These are phyloP conservation scores for Trametes villosa DNA, from an alignment of 768 basidiomycete genomes.

Conservation along the genomic window DNA sequence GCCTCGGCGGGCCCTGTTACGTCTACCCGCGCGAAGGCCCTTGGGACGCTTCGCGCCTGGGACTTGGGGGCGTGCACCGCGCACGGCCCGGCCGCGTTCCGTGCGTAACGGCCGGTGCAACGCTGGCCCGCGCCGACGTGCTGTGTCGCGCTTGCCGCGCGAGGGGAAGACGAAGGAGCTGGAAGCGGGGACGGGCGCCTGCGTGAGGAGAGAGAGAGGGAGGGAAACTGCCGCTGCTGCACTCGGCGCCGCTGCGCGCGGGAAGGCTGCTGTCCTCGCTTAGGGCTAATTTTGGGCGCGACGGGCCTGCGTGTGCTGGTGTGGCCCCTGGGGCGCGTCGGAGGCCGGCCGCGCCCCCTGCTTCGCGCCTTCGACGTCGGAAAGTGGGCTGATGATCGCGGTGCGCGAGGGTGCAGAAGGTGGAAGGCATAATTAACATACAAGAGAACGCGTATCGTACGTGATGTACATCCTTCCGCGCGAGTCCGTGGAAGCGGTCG, in stretches of 20 bases:
- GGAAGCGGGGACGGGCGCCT: too few species aligned
- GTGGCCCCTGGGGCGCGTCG: not conserved
- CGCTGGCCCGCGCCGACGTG: too few species aligned
- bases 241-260: too few species aligned
- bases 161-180: too few species aligned
- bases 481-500: not conserved
- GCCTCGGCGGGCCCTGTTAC: not conserved
- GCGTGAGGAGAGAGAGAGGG: too few species aligned
- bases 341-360: not conserved
- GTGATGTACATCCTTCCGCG: constrained; percentile 1
- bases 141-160: too few species aligned
- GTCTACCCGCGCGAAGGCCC: not conserved
- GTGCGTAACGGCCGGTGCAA: too few species aligned
- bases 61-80: too few species aligned
- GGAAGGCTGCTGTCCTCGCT: constrained; percentile 6
- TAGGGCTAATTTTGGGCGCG: constrained; percentile 19
- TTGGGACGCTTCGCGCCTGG: too few species aligned
- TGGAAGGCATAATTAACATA: not conserved
- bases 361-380: not conserved
- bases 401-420: not conserved
- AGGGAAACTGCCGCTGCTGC: too few species aligned
- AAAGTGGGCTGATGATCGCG: constrained; percentile 7
- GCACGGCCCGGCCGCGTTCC: too few species aligned
- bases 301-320: not conserved
- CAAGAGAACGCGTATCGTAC: not conserved